A percentile compares a stretch with the other conserved stretches of the same genome.
Conservation (phyloP, 2,329 filamentous ascomycete genomes). For the Mycosphaerella arachidis region DNA sequence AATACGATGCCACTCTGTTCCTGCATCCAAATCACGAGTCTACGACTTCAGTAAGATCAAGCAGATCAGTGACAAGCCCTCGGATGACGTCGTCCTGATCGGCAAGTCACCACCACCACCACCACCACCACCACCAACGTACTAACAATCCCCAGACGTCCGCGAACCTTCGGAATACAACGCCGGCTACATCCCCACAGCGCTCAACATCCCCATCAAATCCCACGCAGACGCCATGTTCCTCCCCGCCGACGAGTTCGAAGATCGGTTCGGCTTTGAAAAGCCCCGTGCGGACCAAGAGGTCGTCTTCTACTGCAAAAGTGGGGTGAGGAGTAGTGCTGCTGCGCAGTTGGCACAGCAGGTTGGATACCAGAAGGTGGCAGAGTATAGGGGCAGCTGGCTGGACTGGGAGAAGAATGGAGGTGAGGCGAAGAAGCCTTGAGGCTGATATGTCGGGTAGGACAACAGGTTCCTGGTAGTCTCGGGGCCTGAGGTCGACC, state of each 20-base stretch:
- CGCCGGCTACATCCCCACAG: slow-evolving; percentile 68
- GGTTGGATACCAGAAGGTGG: slow-evolving; percentile 68
- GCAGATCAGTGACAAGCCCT: slow-evolving; percentile 34
- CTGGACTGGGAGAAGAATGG: slow-evolving; percentile 75
- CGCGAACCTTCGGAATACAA: slow-evolving; percentile 67
- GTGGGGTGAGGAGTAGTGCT: slow-evolving; percentile 74
- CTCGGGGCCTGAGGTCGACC: not conserved
- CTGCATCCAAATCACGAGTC: slow-evolving; percentile 31
- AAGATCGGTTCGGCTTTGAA: slow-evolving; percentile 72
- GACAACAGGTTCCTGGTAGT: not conserved
- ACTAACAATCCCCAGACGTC: slow-evolving; percentile 48
- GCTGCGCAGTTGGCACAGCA: slow-evolving; percentile 73
- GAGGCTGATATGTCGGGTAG: not conserved
- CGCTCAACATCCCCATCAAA: slow-evolving; percentile 76
- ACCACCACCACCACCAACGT: not conserved
- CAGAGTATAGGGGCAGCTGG: slow-evolving; percentile 73
- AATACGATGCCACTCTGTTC: slow-evolving; percentile 36
- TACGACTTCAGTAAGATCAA: slow-evolving; percentile 41
- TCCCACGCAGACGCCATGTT: slow-evolving; percentile 75
- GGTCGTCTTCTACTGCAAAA: slow-evolving; percentile 88
- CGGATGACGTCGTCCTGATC: slow-evolving; percentile 27
- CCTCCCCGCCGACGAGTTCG: slow-evolving; percentile 71
- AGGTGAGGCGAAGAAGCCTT: slow-evolving; percentile 43
- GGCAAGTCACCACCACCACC: slow-evolving; percentile 16
- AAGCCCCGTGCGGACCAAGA: slow-evolving; percentile 56